Evolutionary conservation across 768 basidiomycete species (phyloP).

Genomic region (Roridomyces roridus): DNA sequence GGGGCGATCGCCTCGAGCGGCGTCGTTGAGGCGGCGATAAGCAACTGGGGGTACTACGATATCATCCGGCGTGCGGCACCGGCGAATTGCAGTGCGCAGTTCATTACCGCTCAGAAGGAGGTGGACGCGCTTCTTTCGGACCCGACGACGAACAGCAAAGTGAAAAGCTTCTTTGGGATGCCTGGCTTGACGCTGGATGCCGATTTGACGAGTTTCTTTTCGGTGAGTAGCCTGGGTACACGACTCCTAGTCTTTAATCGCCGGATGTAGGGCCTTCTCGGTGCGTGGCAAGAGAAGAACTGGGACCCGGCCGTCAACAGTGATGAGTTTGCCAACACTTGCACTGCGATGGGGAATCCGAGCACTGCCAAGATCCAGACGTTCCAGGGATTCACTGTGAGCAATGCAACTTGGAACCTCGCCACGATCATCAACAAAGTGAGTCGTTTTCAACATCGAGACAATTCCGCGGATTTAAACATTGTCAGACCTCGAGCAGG

Average conservation of each 20-base stretch:
- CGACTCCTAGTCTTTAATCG: constrained; percentile 1
- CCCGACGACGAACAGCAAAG: constrained; percentile 49
- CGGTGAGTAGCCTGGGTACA: constrained; percentile 14
- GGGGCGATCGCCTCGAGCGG: constrained; percentile 93
- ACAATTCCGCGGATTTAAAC: constrained; percentile 5
- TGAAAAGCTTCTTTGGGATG: constrained; percentile 18
- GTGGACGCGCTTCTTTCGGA: too few relatives aligned
- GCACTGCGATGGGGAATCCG: constrained; percentile 56
- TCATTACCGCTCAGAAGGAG: constrained; percentile 59
- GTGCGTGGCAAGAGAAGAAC: constrained; percentile 80
- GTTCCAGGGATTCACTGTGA: constrained; percentile 32
- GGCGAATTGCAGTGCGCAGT: constrained; percentile 59
- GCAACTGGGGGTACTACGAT: constrained; percentile 89
- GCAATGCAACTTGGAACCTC: constrained; percentile 32
- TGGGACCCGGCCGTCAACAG: constrained; percentile 82
- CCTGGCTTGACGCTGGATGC: constrained; percentile 15
- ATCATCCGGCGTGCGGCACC: constrained; percentile 76
- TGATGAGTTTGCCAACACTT: constrained; percentile 71
- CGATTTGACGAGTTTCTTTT: constrained; percentile 20
- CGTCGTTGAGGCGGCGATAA: constrained; percentile 80
- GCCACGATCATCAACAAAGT: constrained; percentile 16
- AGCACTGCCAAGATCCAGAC: constrained; percentile 14
- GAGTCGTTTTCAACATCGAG: too few relatives aligned
- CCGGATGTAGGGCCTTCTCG: constrained; percentile 59
- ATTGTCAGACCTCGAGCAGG: constrained; percentile 17